These are phyloP conservation scores for Ambrosia hybrid DNA, from an alignment of 140 eudicot genomes.

Conservation along the genomic window DNA sequence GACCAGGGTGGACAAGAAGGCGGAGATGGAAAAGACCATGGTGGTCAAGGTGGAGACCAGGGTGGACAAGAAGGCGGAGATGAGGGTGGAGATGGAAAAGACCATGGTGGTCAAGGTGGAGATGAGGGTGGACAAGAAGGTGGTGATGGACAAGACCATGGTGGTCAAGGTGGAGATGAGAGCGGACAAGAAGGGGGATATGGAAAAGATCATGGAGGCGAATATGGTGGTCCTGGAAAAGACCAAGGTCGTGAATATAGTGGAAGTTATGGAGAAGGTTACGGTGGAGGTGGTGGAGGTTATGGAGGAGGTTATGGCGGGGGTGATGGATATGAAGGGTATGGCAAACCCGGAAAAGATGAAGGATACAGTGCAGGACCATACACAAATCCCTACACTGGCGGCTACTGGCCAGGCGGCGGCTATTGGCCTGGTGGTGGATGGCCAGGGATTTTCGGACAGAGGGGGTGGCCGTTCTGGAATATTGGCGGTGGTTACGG, in stretches of 20 bases:
- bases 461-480: neutral
- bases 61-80: constrained; percentile 6
- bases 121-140: neutral
- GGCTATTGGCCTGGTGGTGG: constrained; percentile 27
- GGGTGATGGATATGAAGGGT: constrained; percentile 14
- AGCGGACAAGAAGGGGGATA: constrained; percentile 7
- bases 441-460: constrained; percentile 19
- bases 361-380: constrained; percentile 10
- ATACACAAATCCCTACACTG: constrained; percentile 21
- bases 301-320: constrained; percentile 4
- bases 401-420: constrained; percentile 31
- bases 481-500: constrained; percentile 3
- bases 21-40: constrained; percentile 7
- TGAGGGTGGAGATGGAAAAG: neutral
- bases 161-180: neutral
- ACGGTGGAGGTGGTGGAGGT: neutral
- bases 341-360: constrained; percentile 13
- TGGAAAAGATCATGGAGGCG: neutral
- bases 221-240: neutral
- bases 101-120: constrained; percentile 3
- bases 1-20: constrained; percentile 7
- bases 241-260: neutral
- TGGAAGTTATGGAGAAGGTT: neutral
- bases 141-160: constrained; percentile 5
- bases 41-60: neutral